Evolutionary conservation across 768 basidiomycete genomes (phyloP), one percentile per base, ranked within the genome.

Genomic region (Boletus rubropictus): DNA sequence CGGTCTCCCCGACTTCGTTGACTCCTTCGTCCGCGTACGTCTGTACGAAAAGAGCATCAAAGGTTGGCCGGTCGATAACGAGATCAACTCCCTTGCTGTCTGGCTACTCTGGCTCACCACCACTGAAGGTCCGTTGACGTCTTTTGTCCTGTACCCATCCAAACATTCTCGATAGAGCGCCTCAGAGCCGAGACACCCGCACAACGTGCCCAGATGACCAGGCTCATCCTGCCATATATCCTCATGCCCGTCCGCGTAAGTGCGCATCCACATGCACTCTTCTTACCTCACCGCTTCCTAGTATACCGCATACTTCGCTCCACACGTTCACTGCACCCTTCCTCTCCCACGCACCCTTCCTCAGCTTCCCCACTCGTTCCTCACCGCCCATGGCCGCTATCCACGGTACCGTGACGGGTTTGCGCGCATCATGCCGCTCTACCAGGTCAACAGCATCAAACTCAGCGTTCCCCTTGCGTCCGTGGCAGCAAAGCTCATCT

Each of bases 101-200:
- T 86, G 82, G 81, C 44, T 84, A 1, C 61, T 80, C 43, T 87
- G 84, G 84, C 69, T 81, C 55, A 73, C 77, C 27, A 76, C 73
- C 10, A 75, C 78, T 5, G 59, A 69, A 54, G 67, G 80, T 80
- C 34, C 40, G 75, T 67, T 34, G n/a, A 3, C 32, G 4, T 38
- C 35, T 18, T 1, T 29, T 3, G 15, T 12, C 39, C 8, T 6
- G 46, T n/a, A 18, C 7, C n/a, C 17, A 4, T 24, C 46, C 65
- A 66, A 60, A 38, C 61, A 42, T 24, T 50, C 3, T 44, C 48
- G n/a, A 44, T 40, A 68, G 67, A 69, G 3, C 61, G 55, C 40
- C 60, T 66, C 42, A 52, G 15, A 32, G 54, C 62, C n/a, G 52
- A 65, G 43, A 48, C 64, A 1, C 42, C 57, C 1, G 55, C 58